A percentile compares a stretch with the other conserved stretches of the same genome.
phyloP scores from a whole-genome alignment of 1,139 yeast species.

The Pichia sp. region DNA sequence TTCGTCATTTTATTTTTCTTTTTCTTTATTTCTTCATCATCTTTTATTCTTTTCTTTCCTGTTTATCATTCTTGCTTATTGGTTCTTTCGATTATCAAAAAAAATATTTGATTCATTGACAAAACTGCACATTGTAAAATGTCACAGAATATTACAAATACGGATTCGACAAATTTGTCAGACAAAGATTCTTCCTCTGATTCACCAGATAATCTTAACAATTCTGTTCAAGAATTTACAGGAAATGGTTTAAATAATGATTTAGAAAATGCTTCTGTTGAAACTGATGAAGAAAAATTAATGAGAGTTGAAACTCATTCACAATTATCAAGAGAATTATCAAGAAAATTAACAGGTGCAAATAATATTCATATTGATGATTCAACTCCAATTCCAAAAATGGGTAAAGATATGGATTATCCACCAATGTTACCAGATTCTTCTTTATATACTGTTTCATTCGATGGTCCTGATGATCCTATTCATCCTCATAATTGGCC shows the following conservation, averaged over 20 bases:
- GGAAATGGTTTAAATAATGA: not conserved
- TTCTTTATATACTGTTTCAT: constrained; percentile 48
- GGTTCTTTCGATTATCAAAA: no score
- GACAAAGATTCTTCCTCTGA: not conserved
- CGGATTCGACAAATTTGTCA: no score
- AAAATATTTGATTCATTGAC: no score
- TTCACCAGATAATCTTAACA: not conserved
- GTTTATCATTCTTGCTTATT: no score
- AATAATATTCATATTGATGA: constrained; percentile 21
- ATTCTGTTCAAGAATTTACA: not conserved
- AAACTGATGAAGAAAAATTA: constrained; percentile 11
- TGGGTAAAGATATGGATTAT: constrained; percentile 53
- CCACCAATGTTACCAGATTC: constrained; percentile 49
- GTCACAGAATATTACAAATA: no score
- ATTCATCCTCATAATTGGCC: constrained; percentile 60
- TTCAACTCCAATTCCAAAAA: constrained; percentile 35
- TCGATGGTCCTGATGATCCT: constrained; percentile 58
- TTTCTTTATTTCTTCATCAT: no score
- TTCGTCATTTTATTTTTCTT: no score
- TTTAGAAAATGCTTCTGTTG: constrained; percentile 9
- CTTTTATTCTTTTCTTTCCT: no score
- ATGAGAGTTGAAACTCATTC: constrained; percentile 20
- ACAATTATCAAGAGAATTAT: constrained; percentile 21
- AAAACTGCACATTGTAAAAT: no score
- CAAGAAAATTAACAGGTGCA: constrained; percentile 28